phyloP scores from a whole-genome alignment of 1,284 basidiomycete genomes.

The Sanguinoderma infundibulare region DNA sequence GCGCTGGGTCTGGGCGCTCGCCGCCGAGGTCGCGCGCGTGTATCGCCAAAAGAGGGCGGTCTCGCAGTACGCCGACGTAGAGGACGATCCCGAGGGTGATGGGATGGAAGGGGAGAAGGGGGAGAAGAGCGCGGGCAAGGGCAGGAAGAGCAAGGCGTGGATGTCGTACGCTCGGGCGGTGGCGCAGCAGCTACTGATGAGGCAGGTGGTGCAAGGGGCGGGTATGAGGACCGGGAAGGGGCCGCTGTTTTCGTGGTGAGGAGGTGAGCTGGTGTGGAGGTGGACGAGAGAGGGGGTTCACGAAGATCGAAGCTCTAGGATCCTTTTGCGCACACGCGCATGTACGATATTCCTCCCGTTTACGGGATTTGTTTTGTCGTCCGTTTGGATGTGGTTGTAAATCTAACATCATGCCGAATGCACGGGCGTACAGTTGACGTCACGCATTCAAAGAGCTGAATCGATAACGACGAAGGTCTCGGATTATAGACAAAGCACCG shows the following conservation, averaged over 20 bases:
- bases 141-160: conserved; percentile 6
- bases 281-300: background rate
- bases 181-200: conserved; percentile 3
- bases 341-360: too few species aligned
- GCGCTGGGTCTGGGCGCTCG: conserved; percentile 31
- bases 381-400: background rate
- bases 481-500: background rate
- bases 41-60: conserved; percentile 7
- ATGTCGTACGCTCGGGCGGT: background rate
- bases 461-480: background rate
- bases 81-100: background rate
- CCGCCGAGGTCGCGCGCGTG: conserved; percentile 8
- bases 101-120: background rate
- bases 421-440: background rate
- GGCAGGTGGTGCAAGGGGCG: background rate
- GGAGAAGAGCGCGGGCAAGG: background rate
- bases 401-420: background rate
- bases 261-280: background rate
- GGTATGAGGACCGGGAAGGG: background rate
- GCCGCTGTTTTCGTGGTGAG: background rate
- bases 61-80: conserved; percentile 13
- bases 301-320: background rate
- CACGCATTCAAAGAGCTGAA: background rate
- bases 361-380: background rate
- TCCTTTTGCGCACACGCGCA: too few species aligned